Evolutionary conservation across 345 rosid species (phyloP).

Genomic region (Gossypium arboreum): DNA sequence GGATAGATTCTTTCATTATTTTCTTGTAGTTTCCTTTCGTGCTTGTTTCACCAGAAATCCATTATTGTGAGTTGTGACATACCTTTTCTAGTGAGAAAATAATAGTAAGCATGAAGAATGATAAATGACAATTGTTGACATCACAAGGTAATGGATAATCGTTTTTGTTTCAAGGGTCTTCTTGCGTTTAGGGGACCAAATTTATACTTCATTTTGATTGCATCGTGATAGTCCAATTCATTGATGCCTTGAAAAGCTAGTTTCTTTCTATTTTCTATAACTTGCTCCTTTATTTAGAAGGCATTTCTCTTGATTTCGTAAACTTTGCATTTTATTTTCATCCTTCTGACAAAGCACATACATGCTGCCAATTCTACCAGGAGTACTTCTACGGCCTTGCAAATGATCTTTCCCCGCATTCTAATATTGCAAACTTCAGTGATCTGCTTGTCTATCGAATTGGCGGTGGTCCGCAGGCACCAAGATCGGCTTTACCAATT

Average conservation of each 20-base stretch:
- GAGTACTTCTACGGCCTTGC: constrained; percentile 82
- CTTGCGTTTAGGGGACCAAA: background rate
- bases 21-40: background rate
- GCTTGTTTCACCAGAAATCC: background rate
- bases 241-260: background rate
- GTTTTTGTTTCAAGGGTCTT: background rate
- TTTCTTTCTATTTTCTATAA: background rate
- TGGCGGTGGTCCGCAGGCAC: constrained; percentile 91
- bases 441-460: constrained; percentile 68
- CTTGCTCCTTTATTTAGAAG: background rate
- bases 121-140: background rate
- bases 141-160: background rate
- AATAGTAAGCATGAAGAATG: background rate
- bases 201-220: background rate
- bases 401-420: constrained; percentile 77
- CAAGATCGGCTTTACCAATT: constrained; percentile 75
- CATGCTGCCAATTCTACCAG: constrained; percentile 31
- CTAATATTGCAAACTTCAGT: constrained; percentile 56
- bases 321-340: background rate
- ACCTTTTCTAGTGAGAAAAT: background rate
- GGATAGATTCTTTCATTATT: background rate
- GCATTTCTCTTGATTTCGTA: background rate
- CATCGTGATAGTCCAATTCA: background rate
- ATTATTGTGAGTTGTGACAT: background rate
- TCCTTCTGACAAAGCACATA: background rate